Evolutionary conservation across 1,284 basidiomycete genomes (phyloP).

Genomic region (Volvariella volvacea): DNA sequence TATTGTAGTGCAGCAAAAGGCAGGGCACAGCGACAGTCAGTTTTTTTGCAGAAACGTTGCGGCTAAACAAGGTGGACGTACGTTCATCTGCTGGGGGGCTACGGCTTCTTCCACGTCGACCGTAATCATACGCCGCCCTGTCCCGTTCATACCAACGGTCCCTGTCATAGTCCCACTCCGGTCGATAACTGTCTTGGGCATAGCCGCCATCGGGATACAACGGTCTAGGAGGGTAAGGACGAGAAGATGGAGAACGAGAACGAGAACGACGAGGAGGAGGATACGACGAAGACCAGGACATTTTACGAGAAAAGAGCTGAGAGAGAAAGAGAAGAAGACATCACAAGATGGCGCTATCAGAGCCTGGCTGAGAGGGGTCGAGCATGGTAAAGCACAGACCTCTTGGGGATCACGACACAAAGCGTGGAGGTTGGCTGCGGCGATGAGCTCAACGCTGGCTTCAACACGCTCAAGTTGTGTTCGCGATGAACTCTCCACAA

Average conservation of each 20-base stretch:
- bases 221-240: slow-evolving; percentile 43
- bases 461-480: slow-evolving; percentile 50
- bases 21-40: slow-evolving; percentile 6
- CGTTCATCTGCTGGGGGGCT: slow-evolving; percentile 66
- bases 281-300: slow-evolving; percentile 61
- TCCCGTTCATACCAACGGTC: slow-evolving; percentile 68
- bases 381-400: slow-evolving; percentile 88
- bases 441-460: slow-evolving; percentile 50
- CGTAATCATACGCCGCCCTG: slow-evolving; percentile 54
- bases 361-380: slow-evolving; percentile 62
- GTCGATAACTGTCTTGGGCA: slow-evolving; percentile 49
- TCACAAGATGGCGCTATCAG: slow-evolving; percentile 59
- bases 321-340: slow-evolving; percentile 55
- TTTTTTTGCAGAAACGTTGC: slow-evolving; percentile 1
- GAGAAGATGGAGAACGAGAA: slow-evolving; percentile 64
- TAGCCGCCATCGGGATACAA: slow-evolving; percentile 52
- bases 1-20: slow-evolving; percentile 12
- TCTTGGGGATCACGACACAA: slow-evolving; percentile 62
- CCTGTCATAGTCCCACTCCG: slow-evolving; percentile 69
- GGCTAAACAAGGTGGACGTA: slow-evolving; percentile 24
- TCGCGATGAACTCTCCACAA: slow-evolving; percentile 51
- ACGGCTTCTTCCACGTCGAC: slow-evolving; percentile 64
- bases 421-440: slow-evolving; percentile 48
- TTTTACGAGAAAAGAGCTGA: slow-evolving; percentile 57
- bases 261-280: slow-evolving; percentile 70